Percentiles rank a stretch among this genome's conserved stretches.
These are phyloP conservation scores for Coprinellus aureogranulatus DNA, from an alignment of 768 basidiomycete species.

Conservation along the genomic window DNA sequence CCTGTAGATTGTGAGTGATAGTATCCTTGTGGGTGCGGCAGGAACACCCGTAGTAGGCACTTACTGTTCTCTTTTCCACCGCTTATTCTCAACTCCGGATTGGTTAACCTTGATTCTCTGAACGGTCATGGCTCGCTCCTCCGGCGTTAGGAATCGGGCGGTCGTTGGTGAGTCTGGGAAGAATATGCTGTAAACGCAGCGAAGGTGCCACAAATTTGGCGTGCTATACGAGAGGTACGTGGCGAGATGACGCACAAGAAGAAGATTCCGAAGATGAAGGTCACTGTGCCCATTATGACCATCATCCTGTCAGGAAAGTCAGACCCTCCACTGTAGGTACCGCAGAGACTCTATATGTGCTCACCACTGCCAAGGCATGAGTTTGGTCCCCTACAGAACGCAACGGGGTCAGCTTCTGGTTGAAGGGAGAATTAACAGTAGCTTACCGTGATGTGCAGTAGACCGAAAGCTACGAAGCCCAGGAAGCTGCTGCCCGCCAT, in stretches of 20 bases:
- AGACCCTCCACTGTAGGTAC: no score
- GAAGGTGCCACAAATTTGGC: not conserved
- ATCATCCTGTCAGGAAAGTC: no score
- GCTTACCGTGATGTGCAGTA: conserved; percentile 59
- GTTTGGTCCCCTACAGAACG: conserved; percentile 45
- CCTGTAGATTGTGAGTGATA: conserved; percentile 30
- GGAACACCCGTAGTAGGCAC: conserved; percentile 21
- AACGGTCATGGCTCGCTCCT: conserved; percentile 64
- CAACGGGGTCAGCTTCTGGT: conserved; percentile 18
- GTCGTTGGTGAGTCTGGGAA: conserved; percentile 76
- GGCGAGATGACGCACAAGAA: conserved; percentile 48
- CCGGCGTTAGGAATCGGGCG: conserved; percentile 69
- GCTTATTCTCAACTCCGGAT: conserved; percentile 80
- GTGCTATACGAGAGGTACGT: not conserved
- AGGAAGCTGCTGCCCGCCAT: conserved; percentile 1
- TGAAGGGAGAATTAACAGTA: conserved; percentile 9
- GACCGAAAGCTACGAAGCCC: not conserved
- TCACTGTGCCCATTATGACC: conserved; percentile 64
- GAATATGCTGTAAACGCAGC: conserved; percentile 15
- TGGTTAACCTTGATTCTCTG: conserved; percentile 72
- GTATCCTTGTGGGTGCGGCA: not conserved
- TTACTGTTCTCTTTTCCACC: conserved; percentile 77
- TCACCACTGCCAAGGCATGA: conserved; percentile 75
- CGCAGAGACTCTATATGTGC: not conserved
- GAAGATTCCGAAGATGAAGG: conserved; percentile 46